phyloP scores from a whole-genome alignment of 495 filamentous ascomycete species.

The Sordaria brevicollis region DNA sequence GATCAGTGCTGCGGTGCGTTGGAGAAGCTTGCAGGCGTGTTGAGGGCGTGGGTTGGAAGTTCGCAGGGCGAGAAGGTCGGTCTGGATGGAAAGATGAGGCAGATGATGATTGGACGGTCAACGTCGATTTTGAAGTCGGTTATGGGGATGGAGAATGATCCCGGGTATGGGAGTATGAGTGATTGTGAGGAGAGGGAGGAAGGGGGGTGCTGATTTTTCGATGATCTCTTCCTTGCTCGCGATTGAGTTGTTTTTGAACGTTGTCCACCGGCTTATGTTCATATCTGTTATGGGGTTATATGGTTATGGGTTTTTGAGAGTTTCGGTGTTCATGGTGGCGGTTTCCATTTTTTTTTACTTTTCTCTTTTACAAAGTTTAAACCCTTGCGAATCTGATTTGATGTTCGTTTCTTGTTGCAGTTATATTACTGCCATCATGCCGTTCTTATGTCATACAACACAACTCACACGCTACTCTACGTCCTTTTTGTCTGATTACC shows the following conservation, averaged over 20 bases:
- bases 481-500: not conserved
- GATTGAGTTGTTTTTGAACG: not conserved
- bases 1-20: conserved; percentile 34
- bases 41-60: conserved; percentile 47
- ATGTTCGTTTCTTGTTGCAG: not conserved
- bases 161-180: conserved; percentile 43
- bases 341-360: not conserved
- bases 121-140: conserved; percentile 36
- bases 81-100: conserved; percentile 34
- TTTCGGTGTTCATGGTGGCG: not conserved
- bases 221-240: not conserved
- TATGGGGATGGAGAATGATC: conserved; percentile 42
- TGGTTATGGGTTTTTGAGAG: not conserved
- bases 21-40: conserved; percentile 40
- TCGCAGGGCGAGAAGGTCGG: conserved; percentile 30
- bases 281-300: not conserved
- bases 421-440: not conserved
- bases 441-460: no score
- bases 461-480: not conserved
- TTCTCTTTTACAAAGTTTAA: not conserved
- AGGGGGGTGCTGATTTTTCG: conserved; percentile 10
- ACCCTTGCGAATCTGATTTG: not conserved
- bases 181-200: conserved; percentile 15
- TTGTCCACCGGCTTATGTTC: not conserved
- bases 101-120: conserved; percentile 38